Evolutionary conservation across 225 moss, liverwort and hornwort species (phyloP).

Genomic region (Ulota crispa): DNA sequence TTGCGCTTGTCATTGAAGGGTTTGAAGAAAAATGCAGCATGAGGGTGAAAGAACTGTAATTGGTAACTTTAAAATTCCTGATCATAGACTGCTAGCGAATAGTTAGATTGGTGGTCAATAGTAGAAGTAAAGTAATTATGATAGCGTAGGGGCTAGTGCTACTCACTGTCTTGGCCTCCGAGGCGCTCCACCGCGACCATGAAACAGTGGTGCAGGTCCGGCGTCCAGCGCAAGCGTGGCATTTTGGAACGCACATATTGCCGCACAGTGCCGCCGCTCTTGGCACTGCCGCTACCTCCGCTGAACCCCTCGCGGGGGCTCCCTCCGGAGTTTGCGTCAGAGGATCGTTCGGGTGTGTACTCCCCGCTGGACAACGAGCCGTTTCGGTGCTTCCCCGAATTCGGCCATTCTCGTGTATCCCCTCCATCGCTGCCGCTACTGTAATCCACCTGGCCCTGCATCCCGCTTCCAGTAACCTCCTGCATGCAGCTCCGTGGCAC

Average conservation of each 20-base stretch:
- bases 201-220: slow-evolving; percentile 77
- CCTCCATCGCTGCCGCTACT: slow-evolving; percentile 74
- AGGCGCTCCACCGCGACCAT: slow-evolving; percentile 74
- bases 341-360: slow-evolving; percentile 58
- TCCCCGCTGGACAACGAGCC: slow-evolving; percentile 69
- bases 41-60: background rate
- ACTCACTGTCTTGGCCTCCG: slow-evolving; percentile 85
- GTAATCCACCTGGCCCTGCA: slow-evolving; percentile 67
- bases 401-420: slow-evolving; percentile 36
- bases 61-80: background rate
- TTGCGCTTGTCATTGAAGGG: slow-evolving; percentile 1
- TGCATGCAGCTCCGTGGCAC: slow-evolving; percentile 15
- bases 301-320: slow-evolving; percentile 53
- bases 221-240: slow-evolving; percentile 79
- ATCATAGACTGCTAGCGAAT: background rate
- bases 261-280: slow-evolving; percentile 63
- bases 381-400: slow-evolving; percentile 55
- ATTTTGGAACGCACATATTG: slow-evolving; percentile 84
- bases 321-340: slow-evolving; percentile 58
- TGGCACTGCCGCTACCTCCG: slow-evolving; percentile 42
- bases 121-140: background rate
- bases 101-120: background rate
- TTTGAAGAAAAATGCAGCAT: background rate
- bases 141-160: background rate
- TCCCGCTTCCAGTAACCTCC: slow-evolving; percentile 15